Evolutionary conservation across 176 grass and related monocot genomes (phyloP), one percentile per base, ranked within the genome.

Genomic region (Areca catechu): DNA sequence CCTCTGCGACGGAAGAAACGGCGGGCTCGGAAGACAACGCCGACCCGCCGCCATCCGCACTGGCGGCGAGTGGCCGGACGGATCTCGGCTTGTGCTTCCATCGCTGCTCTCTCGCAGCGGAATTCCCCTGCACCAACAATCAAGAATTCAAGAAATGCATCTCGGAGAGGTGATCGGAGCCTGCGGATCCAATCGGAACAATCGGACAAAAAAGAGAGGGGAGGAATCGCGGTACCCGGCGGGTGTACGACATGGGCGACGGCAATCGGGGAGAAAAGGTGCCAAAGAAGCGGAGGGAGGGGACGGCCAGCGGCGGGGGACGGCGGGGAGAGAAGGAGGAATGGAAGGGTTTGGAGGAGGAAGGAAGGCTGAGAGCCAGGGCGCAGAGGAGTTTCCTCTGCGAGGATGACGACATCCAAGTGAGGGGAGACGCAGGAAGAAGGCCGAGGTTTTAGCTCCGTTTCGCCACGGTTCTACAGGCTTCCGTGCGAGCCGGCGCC

Each of bases 51-150:
- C 21, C 52, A 0, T 50, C 62, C 3, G 63, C 3, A 10, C 51
- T 51, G 65, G 10, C 34, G 10, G 34, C 34, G 9, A 43, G 0
- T 2, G 34, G 9, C 34, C 7, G 34, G 34, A 9, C 34, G 34
- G 34, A 43, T 0, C 7, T 12, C 24, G 7, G 48, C 61, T 79
- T 76, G 76, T 81, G 15, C 77, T 68, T 84, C 80, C 80, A 84
- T 51, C 67, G 20, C 49, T 53, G 58, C 61, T 50, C 20, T 9
- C 21, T 63, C 0, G 1, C 27, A 20, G 70, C 24, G 53, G 56
- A 74, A 52, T 78, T 72, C 34, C 65, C 64, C 81, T 43, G 34
- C 34, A 43, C 34, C 34, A 43, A 43, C 34, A 14, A 43, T 43
- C 34, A 48, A 3, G 25, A 56, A 7, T 53, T 28, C 63, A 53